These are phyloP conservation scores for Penicillium samsonianum DNA, from an alignment of 495 filamentous ascomycete genomes.

Conservation along the genomic window DNA sequence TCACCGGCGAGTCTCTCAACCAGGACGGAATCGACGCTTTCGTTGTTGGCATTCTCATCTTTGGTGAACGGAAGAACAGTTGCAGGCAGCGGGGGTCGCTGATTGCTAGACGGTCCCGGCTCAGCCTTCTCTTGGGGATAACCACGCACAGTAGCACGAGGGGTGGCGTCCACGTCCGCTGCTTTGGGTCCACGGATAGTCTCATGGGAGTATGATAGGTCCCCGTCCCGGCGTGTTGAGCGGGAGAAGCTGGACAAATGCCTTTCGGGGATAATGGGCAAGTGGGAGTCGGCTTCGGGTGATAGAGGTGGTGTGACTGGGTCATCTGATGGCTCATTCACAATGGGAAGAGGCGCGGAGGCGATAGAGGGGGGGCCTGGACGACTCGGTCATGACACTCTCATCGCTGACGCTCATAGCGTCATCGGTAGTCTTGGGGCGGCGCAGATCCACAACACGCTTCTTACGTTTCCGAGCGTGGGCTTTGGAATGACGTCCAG, in stretches of 20 bases:
- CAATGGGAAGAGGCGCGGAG: slow-evolving; percentile 44
- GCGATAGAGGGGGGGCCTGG: slow-evolving; percentile 42
- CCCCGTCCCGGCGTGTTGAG: slow-evolving; percentile 25
- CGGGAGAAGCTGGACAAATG: slow-evolving; percentile 39
- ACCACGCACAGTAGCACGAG: slow-evolving; percentile 32
- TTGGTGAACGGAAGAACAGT: slow-evolving; percentile 39
- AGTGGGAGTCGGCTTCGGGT: slow-evolving; percentile 35
- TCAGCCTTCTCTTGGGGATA: slow-evolving; percentile 34
- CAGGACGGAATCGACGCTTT: slow-evolving; percentile 80
- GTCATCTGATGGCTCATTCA: slow-evolving; percentile 46
- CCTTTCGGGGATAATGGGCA: slow-evolving; percentile 44
- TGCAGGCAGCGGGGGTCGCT: slow-evolving; percentile 36
- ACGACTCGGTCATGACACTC: slow-evolving; percentile 42
- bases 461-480: slow-evolving; percentile 82
- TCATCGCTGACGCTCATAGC: slow-evolving; percentile 59
- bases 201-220: slow-evolving; percentile 34
- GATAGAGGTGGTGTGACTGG: slow-evolving; percentile 49
- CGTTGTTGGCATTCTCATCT: slow-evolving; percentile 38
- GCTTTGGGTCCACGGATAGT: slow-evolving; percentile 25
- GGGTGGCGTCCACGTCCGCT: slow-evolving; percentile 42
- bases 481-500: slow-evolving; percentile 63
- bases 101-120: slow-evolving; percentile 30
- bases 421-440: slow-evolving; percentile 56
- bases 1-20: slow-evolving; percentile 90
- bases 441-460: slow-evolving; percentile 87